phyloP scores from a whole-genome alignment of 805 yeast species.

The Zygosaccharomyces bailii region DNA sequence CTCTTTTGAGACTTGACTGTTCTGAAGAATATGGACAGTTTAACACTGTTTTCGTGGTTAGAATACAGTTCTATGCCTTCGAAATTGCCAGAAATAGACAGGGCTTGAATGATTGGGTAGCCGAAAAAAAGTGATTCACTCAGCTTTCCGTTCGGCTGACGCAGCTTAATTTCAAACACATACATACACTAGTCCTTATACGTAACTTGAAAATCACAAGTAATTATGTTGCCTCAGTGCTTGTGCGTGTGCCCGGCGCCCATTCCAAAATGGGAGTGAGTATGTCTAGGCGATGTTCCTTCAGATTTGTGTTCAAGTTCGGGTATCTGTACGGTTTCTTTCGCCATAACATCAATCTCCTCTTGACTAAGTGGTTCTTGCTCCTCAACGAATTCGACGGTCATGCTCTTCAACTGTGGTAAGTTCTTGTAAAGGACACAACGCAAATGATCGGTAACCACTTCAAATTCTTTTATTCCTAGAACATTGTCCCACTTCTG shows the following conservation, averaged over 20 bases:
- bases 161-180: not conserved
- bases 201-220: not conserved
- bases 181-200: not conserved
- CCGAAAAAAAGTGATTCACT: conserved; percentile 30
- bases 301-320: conserved; percentile 5
- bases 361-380: conserved; percentile 25
- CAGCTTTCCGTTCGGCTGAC: no score
- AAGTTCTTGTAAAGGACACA: conserved; percentile 38
- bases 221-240: conserved; percentile 11
- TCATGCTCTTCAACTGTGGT: conserved; percentile 43
- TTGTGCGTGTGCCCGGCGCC: conserved; percentile 23
- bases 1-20: conserved; percentile 74
- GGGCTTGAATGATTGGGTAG: conserved; percentile 90
- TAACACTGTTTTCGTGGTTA: conserved; percentile 82
- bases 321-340: conserved; percentile 3
- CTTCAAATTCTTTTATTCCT: conserved; percentile 41
- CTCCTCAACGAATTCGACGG: conserved; percentile 41
- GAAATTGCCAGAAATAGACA: conserved; percentile 90
- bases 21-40: conserved; percentile 74
- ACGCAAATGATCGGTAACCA: conserved; percentile 39
- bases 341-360: conserved; percentile 19
- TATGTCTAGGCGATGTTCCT: conserved; percentile 19
- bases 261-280: conserved; percentile 21
- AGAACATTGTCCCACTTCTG: conserved; percentile 46
- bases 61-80: conserved; percentile 92